Evolutionary conservation across 257 asterid species (phyloP).

Genomic region (Asclepias syriaca): DNA sequence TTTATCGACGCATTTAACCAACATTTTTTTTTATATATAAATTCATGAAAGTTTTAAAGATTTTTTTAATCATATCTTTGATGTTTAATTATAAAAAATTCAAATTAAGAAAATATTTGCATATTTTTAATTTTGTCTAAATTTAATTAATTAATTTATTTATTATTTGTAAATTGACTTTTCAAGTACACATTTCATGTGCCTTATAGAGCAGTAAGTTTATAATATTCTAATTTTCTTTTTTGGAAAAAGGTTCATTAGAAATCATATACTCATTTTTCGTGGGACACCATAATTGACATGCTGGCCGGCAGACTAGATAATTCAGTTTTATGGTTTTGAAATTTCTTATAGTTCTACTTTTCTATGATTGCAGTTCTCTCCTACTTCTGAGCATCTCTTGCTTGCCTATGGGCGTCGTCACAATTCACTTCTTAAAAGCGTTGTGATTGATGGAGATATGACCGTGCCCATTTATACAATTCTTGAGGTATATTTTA

Average conservation of each 20-base stretch:
- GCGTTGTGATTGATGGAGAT: slow-evolving; percentile 89
- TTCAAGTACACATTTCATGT: neutral
- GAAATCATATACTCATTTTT: neutral
- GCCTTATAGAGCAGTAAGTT: neutral
- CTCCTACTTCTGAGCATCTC: slow-evolving; percentile 93
- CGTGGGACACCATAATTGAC: neutral
- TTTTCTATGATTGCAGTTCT: slow-evolving; percentile 56
- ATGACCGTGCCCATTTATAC: slow-evolving; percentile 76
- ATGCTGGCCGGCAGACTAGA: neutral
- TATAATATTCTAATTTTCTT: neutral
- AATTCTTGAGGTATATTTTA: slow-evolving; percentile 63
- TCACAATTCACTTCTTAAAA: slow-evolving; percentile 85
- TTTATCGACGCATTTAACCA: neutral
- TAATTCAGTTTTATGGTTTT: neutral
- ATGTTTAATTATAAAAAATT: too few species aligned
- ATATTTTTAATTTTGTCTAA: too few species aligned
- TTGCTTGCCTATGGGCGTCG: slow-evolving; percentile 96
- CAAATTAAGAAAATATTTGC: too few species aligned
- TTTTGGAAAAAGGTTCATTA: neutral
- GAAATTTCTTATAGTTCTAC: slow-evolving; percentile 9
- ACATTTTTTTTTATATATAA: too few species aligned
- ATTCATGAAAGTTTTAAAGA: too few species aligned
- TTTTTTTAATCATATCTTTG: too few species aligned
- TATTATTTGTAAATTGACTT: too few species aligned
- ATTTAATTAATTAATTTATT: too few species aligned